Percentiles rank a stretch among this genome's conserved stretches.
Conservation (phyloP, 495 filamentous ascomycete species). For the Chlorociboria aeruginascens region DNA sequence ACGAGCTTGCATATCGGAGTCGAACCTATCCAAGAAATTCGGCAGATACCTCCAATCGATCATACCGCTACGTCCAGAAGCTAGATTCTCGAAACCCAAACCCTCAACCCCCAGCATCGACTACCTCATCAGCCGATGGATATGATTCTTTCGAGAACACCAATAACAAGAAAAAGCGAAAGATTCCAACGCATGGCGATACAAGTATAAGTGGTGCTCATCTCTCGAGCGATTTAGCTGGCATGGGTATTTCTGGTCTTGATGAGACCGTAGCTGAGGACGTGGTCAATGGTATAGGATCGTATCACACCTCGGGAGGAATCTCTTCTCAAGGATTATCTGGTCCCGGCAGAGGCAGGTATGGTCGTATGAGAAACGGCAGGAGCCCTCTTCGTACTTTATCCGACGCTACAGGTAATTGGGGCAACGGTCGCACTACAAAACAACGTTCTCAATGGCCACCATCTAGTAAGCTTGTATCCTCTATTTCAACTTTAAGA, state of each 20-base stretch:
- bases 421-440: slow-evolving; percentile 35
- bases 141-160: slow-evolving; percentile 98
- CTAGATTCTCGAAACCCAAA: slow-evolving; percentile 28
- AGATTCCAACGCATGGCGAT: slow-evolving; percentile 82
- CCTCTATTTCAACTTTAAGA: neutral
- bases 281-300: slow-evolving; percentile 34
- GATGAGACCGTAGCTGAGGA: slow-evolving; percentile 29
- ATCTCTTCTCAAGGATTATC: slow-evolving; percentile 13
- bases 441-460: slow-evolving; percentile 28
- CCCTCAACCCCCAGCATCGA: slow-evolving; percentile 33
- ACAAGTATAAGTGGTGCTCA: slow-evolving; percentile 42
- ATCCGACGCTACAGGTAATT: slow-evolving; percentile 39
- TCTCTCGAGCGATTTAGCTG: slow-evolving; percentile 40
- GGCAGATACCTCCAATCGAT: slow-evolving; percentile 15
- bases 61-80: slow-evolving; percentile 22
- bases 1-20: slow-evolving; percentile 21
- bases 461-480: slow-evolving; percentile 30
- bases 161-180: slow-evolving; percentile 99
- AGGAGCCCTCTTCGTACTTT: slow-evolving; percentile 52
- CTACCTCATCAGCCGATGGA: slow-evolving; percentile 58
- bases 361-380: slow-evolving; percentile 50
- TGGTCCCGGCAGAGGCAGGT: slow-evolving; percentile 48
- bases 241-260: slow-evolving; percentile 42
- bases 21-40: slow-evolving; percentile 18
- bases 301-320: slow-evolving; percentile 48